Evolutionary conservation across 169 alveolate species (phyloP).

Genomic region (Cryptosporidium meleagridis): DNA sequence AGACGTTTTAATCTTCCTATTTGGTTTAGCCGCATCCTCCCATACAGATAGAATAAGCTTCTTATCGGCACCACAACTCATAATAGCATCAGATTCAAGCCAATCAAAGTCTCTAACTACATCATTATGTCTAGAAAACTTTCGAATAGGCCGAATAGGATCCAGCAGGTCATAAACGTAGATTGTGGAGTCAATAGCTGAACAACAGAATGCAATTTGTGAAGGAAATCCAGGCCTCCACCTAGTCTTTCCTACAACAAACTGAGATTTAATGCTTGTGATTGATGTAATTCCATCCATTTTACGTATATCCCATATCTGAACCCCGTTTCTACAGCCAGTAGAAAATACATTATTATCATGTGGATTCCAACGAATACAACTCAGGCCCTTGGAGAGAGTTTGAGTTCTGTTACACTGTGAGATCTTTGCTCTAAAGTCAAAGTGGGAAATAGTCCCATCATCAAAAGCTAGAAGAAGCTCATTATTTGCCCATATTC

Average conservation of each 20-base stretch:
- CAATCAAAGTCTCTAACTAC: constrained; percentile 72
- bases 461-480: constrained; percentile 48
- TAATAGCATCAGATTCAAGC: constrained; percentile 60
- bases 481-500: constrained; percentile 40
- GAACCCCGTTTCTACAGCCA: constrained; percentile 60
- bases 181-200: constrained; percentile 60
- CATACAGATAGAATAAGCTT: constrained; percentile 41
- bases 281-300: constrained; percentile 50
- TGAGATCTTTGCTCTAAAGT: constrained; percentile 47
- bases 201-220: constrained; percentile 60
- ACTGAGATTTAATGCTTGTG: constrained; percentile 27
- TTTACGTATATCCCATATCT: constrained; percentile 62
- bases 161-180: constrained; percentile 34
- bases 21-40: constrained; percentile 19
- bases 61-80: constrained; percentile 56
- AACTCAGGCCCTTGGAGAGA: constrained; percentile 36
- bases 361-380: constrained; percentile 66
- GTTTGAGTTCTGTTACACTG: constrained; percentile 38
- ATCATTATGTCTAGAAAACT: constrained; percentile 47
- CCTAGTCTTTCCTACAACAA: constrained; percentile 44
- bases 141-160: constrained; percentile 47
- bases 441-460: constrained; percentile 62
- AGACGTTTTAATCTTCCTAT: neutral
- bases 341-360: constrained; percentile 52
- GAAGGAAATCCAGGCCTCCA: constrained; percentile 71